Evolutionary conservation across 2,329 filamentous ascomycete genomes (phyloP), one percentile per base, ranked within the genome.

Genomic region (Microcera coccophila): DNA sequence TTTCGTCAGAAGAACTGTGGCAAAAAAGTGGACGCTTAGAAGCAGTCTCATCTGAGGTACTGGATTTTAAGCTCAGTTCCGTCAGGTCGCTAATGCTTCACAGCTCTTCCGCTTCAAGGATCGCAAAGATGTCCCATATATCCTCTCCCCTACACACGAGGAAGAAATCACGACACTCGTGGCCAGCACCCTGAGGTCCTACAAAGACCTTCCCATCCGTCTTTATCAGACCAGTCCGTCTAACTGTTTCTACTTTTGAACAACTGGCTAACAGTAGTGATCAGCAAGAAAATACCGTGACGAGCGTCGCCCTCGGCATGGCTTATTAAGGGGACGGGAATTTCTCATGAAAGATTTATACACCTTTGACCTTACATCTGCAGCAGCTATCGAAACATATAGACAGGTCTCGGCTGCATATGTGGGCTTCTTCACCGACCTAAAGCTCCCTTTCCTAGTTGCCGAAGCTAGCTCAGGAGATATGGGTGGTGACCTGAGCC

Each of bases 341-440:
- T 98, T 98, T 58, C 69, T 89, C 54, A 98, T 98, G 93, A 98
- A 98, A 66, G 93, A 98, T 64, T 76, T 98, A 1, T 98, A 98
- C 63, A 96, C 90, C 0, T 98, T 98, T 60, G 93, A 98, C 60
- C 69, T 75, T 26, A 84, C 76, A 4, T 62, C 73, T 1, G 68
- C 78, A 19, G 70, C 78, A n/a, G 91, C 91, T 2, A 70, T 90
- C n/a, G 68, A 78, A 38, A 95, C 91, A 0, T 98, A 98, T 55
- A 67, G 79, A 5, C 69, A 82, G 32, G 89, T 95, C 3, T 80
- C 85, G 38, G 63, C 65, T 28, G 85, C 85, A 2, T 98, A 98
- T 62, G 74, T 72, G 11, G 75, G 75, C 15, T 78, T 98, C 38
- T 94, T 98, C 57, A 70, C 86, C 34, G 87, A 94, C 45, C 72